Percentiles rank a stretch among this genome's conserved stretches.
Conservation (phyloP, 139 green algal species). For the Microglena sp. region DNA sequence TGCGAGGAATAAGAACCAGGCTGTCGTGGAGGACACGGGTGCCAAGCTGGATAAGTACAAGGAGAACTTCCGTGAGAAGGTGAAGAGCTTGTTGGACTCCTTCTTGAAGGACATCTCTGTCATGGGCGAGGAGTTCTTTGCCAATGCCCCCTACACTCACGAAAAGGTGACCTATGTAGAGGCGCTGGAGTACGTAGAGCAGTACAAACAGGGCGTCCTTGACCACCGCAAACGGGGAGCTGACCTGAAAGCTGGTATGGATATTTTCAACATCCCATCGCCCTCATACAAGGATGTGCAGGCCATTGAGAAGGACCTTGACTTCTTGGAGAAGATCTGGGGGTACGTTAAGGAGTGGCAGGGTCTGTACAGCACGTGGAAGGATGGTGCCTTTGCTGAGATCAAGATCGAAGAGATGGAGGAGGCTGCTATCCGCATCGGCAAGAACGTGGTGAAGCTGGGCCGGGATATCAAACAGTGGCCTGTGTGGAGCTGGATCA, state of each 20-base stretch:
- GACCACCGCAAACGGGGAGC: conserved; percentile 6
- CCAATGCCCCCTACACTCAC: conserved; percentile 35
- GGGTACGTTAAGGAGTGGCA: conserved; percentile 64
- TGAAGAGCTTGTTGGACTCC: conserved; percentile 64
- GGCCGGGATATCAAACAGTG: conserved; percentile 70
- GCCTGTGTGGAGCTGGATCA: conserved; percentile 57
- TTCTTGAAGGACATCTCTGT: conserved; percentile 64
- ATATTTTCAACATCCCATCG: conserved; percentile 75
- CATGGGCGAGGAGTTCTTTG: conserved; percentile 49
- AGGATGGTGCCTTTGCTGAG: conserved; percentile 66
- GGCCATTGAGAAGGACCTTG: conserved; percentile 54
- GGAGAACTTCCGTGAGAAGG: conserved; percentile 64
- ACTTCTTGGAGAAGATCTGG: conserved; percentile 69
- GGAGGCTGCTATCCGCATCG: conserved; percentile 47
- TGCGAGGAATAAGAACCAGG: conserved; percentile 49
- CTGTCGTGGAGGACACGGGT: conserved; percentile 44
- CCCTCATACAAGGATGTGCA: conserved; percentile 63
- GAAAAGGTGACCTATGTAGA: conserved; percentile 17
- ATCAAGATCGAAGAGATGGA: conserved; percentile 79
- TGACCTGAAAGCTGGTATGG: conserved; percentile 73
- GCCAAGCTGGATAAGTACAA: conserved; percentile 63
- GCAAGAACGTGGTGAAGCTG: conserved; percentile 62
- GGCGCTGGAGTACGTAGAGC: conserved; percentile 31
- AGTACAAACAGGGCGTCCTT: conserved; percentile 18
- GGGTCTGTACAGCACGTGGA: conserved; percentile 61